A percentile compares a stretch with the other conserved stretches of the same genome.
phyloP scores from a whole-genome alignment of 345 rosid species.

The Bruguiera gymnorhiza region DNA sequence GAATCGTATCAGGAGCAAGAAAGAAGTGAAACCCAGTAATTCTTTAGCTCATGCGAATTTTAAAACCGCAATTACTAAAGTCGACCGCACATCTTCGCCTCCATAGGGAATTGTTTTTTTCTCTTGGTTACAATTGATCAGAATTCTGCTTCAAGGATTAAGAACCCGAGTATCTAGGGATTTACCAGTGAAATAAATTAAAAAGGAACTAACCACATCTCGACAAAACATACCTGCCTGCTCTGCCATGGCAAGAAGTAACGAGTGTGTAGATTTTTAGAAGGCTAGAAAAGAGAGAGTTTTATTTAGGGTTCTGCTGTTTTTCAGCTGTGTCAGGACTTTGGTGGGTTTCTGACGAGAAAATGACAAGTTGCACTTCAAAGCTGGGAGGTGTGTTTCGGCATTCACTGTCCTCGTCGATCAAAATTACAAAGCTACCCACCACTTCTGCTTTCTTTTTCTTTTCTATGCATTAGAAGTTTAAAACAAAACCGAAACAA shows the following conservation, averaged over 20 bases:
- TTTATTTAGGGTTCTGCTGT: constrained; percentile 1
- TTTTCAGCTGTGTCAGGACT: background rate
- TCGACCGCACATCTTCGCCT: background rate
- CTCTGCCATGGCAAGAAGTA: background rate
- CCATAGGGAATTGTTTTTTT: background rate
- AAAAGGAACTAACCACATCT: background rate
- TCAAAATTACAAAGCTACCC: constrained; percentile 13
- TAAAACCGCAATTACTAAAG: background rate
- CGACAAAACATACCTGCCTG: constrained; percentile 6
- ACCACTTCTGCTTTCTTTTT: background rate
- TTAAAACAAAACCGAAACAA: too few species aligned
- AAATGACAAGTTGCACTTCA: constrained; percentile 13
- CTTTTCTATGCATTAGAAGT: background rate
- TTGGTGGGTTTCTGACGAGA: constrained; percentile 6
- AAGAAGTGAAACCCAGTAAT: constrained; percentile 9
- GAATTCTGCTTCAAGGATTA: background rate
- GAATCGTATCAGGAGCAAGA: background rate
- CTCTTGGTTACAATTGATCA: background rate
- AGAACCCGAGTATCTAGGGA: background rate
- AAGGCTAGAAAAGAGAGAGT: background rate
- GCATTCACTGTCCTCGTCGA: background rate
- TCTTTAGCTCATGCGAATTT: background rate
- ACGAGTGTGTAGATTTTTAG: background rate
- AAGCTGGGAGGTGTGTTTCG: background rate
- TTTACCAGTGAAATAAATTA: background rate